phyloP scores from a whole-genome alignment of 2,329 filamentous ascomycete genomes.

The Fusarium sp. region DNA sequence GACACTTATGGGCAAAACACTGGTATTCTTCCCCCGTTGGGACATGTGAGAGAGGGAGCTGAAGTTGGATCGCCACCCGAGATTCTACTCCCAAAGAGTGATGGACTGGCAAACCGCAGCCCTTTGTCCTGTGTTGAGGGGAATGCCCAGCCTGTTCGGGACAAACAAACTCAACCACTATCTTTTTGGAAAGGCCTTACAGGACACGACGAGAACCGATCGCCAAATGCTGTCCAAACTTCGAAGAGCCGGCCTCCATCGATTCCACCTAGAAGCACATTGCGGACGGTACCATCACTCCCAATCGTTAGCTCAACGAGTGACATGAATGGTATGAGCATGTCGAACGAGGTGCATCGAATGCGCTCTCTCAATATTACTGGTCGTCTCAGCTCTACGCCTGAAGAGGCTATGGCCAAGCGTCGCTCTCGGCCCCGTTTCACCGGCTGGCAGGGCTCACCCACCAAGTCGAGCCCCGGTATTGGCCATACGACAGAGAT shows the following conservation, averaged over 20 bases:
- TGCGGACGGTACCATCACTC: slow-evolving; percentile 42
- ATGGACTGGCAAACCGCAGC: background rate
- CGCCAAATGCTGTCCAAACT: slow-evolving; percentile 4
- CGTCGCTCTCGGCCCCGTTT: slow-evolving; percentile 35
- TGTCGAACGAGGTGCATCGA: slow-evolving; percentile 20
- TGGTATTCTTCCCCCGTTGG: slow-evolving; percentile 28
- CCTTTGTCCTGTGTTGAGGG: slow-evolving; percentile 27
- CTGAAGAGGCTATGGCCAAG: slow-evolving; percentile 34
- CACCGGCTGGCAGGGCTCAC: slow-evolving; percentile 31
- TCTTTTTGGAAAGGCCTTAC: background rate
- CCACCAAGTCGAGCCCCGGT: slow-evolving; percentile 45
- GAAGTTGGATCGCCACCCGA: slow-evolving; percentile 54
- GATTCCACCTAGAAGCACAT: slow-evolving; percentile 28
- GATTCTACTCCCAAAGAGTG: background rate
- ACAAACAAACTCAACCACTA: background rate
- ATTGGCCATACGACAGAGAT: slow-evolving; percentile 19
- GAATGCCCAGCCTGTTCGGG: slow-evolving; percentile 8
- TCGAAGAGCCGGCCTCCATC: slow-evolving; percentile 12
- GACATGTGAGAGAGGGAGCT: slow-evolving; percentile 59
- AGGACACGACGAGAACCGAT: slow-evolving; percentile 33
- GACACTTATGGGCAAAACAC: slow-evolving; percentile 8
- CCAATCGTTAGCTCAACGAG: slow-evolving; percentile 25
- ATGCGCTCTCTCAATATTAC: slow-evolving; percentile 43
- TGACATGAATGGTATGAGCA: background rate
- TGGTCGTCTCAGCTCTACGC: slow-evolving; percentile 20